phyloP scores from a whole-genome alignment of 1,284 basidiomycete species.

The Cronartium ribicola region DNA sequence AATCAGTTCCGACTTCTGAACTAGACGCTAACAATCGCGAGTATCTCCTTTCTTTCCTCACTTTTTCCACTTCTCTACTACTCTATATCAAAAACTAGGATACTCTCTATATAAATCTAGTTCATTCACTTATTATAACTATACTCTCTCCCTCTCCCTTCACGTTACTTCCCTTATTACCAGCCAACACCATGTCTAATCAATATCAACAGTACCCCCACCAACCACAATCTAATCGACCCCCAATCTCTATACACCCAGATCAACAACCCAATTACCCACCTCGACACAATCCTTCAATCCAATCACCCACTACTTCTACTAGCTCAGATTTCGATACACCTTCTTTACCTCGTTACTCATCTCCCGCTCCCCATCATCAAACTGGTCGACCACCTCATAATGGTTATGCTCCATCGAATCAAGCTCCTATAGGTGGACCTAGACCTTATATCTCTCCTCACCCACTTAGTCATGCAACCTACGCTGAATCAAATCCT shows the following conservation, averaged over 20 bases:
- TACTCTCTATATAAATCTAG: no score
- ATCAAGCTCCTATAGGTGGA: constrained; percentile 1
- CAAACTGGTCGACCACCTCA: not conserved
- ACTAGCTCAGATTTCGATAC: not conserved
- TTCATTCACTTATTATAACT: no score
- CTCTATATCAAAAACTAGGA: not conserved
- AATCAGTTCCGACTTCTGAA: no score
- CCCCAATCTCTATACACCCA: not conserved
- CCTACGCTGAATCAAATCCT: constrained; percentile 30
- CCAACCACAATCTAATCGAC: not conserved
- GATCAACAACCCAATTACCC: constrained; percentile 7
- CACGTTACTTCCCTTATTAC: no score
- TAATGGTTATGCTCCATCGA: not conserved
- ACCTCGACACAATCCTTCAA: constrained; percentile 1
- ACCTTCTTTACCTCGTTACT: constrained; percentile 11
- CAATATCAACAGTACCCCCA: not conserved
- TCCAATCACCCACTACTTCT: constrained; percentile 4
- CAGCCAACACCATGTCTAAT: not conserved
- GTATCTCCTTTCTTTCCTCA: not conserved
- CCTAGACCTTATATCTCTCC: constrained; percentile 6
- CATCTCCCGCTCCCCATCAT: not conserved
- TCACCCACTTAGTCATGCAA: constrained; percentile 36
- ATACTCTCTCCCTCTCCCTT: no score
- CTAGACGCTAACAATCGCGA: no score
- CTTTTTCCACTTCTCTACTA: not conserved